phyloP scores from a whole-genome alignment of 345 rosid genomes.

The Fremontodendron californicum region DNA sequence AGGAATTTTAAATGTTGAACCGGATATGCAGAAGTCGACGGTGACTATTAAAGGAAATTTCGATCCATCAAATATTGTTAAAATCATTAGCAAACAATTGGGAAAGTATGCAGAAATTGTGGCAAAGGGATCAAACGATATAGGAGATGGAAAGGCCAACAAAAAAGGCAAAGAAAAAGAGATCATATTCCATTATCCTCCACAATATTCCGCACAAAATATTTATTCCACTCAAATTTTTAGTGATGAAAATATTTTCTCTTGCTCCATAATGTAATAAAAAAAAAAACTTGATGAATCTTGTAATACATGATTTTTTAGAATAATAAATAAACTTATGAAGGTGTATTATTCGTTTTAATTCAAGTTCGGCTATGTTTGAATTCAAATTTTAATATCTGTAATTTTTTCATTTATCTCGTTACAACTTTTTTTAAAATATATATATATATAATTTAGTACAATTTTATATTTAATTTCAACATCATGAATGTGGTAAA shows the following conservation, averaged over 20 bases:
- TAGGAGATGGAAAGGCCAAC: background rate
- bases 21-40: constrained; percentile 48
- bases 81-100: constrained; percentile 31
- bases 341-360: no score
- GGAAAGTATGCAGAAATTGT: constrained; percentile 50
- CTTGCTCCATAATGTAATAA: constrained; percentile 46
- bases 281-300: background rate
- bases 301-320: background rate
- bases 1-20: constrained; percentile 51
- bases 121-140: constrained; percentile 21
- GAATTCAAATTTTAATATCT: no score
- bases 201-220: constrained; percentile 32
- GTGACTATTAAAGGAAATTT: constrained; percentile 53
- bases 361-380: no score
- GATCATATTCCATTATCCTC: constrained; percentile 32
- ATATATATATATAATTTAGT: no score
- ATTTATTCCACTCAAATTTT: constrained; percentile 28
- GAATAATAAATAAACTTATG: background rate
- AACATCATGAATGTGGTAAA: no score
- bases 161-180: constrained; percentile 5
- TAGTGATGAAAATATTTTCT: constrained; percentile 46
- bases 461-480: no score
- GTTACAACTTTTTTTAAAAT: no score
- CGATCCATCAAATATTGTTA: constrained; percentile 29
- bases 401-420: no score